Evolutionary conservation across 331 rosid species (phyloP).

Genomic region (Erythrophleum ivorense): DNA sequence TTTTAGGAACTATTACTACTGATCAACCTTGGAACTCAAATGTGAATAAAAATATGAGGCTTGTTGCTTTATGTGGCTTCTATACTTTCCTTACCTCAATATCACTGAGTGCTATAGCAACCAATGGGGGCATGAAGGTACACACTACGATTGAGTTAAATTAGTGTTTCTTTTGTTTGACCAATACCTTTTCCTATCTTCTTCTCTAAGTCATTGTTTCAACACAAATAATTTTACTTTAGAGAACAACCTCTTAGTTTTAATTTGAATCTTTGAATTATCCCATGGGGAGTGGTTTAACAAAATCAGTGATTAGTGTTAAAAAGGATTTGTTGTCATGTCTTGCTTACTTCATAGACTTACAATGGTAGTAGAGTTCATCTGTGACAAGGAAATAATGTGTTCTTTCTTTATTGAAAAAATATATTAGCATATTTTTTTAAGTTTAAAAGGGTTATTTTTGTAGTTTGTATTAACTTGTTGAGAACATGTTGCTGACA

Average conservation of each 20-base stretch:
- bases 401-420: background rate
- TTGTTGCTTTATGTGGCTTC: conserved; percentile 84
- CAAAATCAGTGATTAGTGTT: conserved; percentile 29
- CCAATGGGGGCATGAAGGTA: conserved; percentile 99
- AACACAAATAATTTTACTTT: conserved; percentile 12
- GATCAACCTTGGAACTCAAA: too few species aligned
- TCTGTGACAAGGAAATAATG: conserved; percentile 12
- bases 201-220: conserved; percentile 15
- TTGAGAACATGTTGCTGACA: background rate
- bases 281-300: conserved; percentile 1
- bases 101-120: conserved; percentile 97
- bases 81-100: conserved; percentile 96
- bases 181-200: background rate
- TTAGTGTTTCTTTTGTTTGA: conserved; percentile 28
- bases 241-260: background rate
- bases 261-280: conserved; percentile 18
- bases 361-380: conserved; percentile 15
- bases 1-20: too few species aligned
- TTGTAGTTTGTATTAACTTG: background rate
- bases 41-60: background rate
- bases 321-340: conserved; percentile 37
- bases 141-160: conserved; percentile 17
- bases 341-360: conserved; percentile 20
- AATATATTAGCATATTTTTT: background rate
- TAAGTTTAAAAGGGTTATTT: background rate